These are phyloP conservation scores for Didymellaceae sp. DNA, from an alignment of 2,329 filamentous ascomycete species.

Conservation along the genomic window DNA sequence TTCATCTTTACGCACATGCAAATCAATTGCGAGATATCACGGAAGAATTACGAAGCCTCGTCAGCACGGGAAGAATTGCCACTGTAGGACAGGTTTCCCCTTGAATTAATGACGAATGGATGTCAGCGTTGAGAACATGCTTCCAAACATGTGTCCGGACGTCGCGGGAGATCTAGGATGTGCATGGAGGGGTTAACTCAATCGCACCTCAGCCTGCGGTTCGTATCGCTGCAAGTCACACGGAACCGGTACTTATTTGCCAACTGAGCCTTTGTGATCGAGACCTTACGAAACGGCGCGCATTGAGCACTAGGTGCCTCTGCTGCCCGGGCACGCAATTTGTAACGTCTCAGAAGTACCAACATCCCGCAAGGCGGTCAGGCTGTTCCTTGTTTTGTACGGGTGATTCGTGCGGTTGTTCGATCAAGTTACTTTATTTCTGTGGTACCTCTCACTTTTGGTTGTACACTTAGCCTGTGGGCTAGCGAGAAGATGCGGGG, in stretches of 20 bases:
- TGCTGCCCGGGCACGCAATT: neutral
- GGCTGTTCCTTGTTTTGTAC: constrained; percentile 9
- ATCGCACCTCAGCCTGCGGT: neutral
- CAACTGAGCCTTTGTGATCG: constrained; percentile 1
- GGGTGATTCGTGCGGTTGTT: neutral
- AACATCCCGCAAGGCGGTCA: constrained; percentile 4
- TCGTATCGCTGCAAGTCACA: constrained; percentile 1
- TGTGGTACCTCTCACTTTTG: constrained; percentile 2
- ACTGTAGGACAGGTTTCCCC: too few species aligned
- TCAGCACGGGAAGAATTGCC: constrained; percentile 4
- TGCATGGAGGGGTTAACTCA: too few species aligned
- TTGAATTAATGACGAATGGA: too few species aligned
- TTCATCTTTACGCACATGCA: constrained; percentile 3
- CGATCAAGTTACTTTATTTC: constrained; percentile 14
- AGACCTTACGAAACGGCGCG: neutral
- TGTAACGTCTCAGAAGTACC: constrained; percentile 3
- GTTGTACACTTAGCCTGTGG: constrained; percentile 7
- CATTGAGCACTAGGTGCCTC: constrained; percentile 9
- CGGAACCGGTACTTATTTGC: neutral
- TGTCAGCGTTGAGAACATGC: neutral
- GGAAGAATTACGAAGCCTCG: neutral
- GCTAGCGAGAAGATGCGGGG: neutral
- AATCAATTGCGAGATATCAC: neutral
- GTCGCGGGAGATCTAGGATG: too few species aligned
- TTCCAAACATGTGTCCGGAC: too few species aligned